These are phyloP conservation scores for Hymenochaete sp. DNA, from an alignment of 1,284 basidiomycete species.

Conservation along the genomic window DNA sequence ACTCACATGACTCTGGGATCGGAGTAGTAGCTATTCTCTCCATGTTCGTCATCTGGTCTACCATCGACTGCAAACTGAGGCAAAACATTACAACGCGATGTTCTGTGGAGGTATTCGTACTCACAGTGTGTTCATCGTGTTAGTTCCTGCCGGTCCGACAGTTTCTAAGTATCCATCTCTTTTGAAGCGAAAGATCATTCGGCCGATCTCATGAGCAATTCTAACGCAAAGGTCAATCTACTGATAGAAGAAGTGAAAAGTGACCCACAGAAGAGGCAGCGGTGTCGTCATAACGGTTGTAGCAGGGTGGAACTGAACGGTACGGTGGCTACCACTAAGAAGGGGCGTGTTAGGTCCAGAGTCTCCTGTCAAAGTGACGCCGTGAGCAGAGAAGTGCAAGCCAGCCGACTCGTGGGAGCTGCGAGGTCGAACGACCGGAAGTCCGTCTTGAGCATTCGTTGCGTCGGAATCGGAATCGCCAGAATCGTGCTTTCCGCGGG, in stretches of 20 bases:
- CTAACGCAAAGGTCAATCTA: slow-evolving; percentile 28
- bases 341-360: slow-evolving; percentile 46
- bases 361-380: slow-evolving; percentile 29
- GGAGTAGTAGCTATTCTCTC: slow-evolving; percentile 81
- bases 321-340: slow-evolving; percentile 43
- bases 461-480: no score
- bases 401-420: slow-evolving; percentile 1
- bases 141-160: slow-evolving; percentile 75
- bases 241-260: slow-evolving; percentile 19
- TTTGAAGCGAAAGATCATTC: slow-evolving; percentile 64
- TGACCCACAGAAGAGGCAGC: slow-evolving; percentile 61
- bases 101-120: slow-evolving; percentile 20
- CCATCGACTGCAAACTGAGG: slow-evolving; percentile 66
- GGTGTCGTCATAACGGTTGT: slow-evolving; percentile 52
- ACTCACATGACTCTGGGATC: slow-evolving; percentile 65
- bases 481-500: no score
- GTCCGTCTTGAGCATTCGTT: neutral
- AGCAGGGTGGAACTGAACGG: slow-evolving; percentile 52
- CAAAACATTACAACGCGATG: neutral
- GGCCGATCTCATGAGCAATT: slow-evolving; percentile 71
- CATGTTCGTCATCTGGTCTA: slow-evolving; percentile 77
- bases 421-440: no score
- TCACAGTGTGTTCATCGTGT: slow-evolving; percentile 62
- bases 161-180: slow-evolving; percentile 74
- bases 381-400: slow-evolving; percentile 22